These are phyloP conservation scores for Leptomonas pyrrhocoris DNA, from an alignment of 208 protist genomes.

Conservation along the genomic window DNA sequence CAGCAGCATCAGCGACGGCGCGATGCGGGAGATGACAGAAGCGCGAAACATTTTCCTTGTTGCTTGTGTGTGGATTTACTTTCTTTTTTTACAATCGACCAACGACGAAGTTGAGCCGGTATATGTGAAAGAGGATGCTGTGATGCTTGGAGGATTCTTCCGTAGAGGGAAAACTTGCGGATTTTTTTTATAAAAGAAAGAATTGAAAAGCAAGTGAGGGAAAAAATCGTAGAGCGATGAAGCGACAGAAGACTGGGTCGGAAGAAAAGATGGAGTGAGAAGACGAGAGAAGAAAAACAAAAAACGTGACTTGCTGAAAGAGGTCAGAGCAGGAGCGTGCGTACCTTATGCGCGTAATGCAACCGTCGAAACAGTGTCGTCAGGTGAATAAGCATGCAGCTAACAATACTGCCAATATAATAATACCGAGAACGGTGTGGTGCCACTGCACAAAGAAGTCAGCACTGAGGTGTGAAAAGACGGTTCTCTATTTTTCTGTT, in stretches of 20 bases:
- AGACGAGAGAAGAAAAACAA: neutral
- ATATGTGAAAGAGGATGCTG: neutral
- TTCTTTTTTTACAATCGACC: neutral
- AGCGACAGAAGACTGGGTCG: neutral
- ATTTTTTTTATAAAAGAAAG: neutral
- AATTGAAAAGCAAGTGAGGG: neutral
- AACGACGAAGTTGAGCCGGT: neutral
- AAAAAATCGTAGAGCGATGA: neutral
- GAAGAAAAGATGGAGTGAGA: too few relatives aligned
- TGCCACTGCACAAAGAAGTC: too few relatives aligned
- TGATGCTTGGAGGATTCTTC: neutral
- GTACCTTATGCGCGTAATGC: neutral
- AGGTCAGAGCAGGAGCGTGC: neutral
- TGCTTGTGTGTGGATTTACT: slow-evolving; percentile 4
- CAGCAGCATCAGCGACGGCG: slow-evolving; percentile 63
- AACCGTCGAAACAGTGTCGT: neutral
- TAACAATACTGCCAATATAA: too few relatives aligned
- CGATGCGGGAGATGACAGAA: slow-evolving; percentile 53
- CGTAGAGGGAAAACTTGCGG: neutral
- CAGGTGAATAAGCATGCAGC: too few relatives aligned
- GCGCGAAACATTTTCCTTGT: slow-evolving; percentile 66
- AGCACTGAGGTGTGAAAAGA: too few relatives aligned
- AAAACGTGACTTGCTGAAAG: neutral
- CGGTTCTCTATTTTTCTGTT: too few relatives aligned
- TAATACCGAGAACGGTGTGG: too few relatives aligned